phyloP scores from a whole-genome alignment of 2,329 filamentous ascomycete genomes.

The Ascochyta viciae-villosae region DNA sequence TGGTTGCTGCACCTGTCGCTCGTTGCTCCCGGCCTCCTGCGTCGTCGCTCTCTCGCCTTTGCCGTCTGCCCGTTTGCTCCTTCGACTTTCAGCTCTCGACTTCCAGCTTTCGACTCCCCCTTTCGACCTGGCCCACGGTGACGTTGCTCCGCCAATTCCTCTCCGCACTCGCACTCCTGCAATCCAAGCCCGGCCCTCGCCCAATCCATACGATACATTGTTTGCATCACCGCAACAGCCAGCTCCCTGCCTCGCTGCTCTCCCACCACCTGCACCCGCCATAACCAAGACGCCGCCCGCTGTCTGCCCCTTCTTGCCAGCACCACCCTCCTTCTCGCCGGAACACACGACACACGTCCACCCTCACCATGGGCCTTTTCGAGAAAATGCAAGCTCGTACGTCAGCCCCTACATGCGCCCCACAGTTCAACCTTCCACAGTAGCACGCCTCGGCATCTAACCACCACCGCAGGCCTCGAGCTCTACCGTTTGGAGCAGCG shows the following conservation, averaged over 20 bases:
- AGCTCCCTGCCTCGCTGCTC: slow-evolving; percentile 21
- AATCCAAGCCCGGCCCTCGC: not conserved
- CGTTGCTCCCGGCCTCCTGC: slow-evolving; percentile 15
- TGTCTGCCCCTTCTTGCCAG: slow-evolving; percentile 16
- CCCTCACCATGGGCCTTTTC: slow-evolving; percentile 47
- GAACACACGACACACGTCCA: slow-evolving; percentile 12
- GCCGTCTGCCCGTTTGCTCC: not conserved
- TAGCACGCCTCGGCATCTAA: slow-evolving; percentile 7
- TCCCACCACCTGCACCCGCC: slow-evolving; percentile 13
- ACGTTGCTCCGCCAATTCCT: slow-evolving; percentile 2
- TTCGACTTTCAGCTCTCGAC: no score
- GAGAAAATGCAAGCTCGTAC: slow-evolving; percentile 52
- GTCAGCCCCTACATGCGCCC: slow-evolving; percentile 19
- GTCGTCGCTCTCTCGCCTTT: slow-evolving; percentile 5
- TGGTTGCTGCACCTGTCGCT: slow-evolving; percentile 9
- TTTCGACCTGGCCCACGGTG: no score
- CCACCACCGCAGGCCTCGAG: slow-evolving; percentile 67
- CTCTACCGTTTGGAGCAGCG: slow-evolving; percentile 94
- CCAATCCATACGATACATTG: slow-evolving; percentile 20
- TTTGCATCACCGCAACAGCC: slow-evolving; percentile 35
- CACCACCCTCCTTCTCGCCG: slow-evolving; percentile 16
- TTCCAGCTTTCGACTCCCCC: no score
- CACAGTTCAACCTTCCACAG: no score
- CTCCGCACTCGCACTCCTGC: not conserved
- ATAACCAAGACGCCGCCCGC: slow-evolving; percentile 27